Base-by-base conservation (phyloP, 2,329 filamentous ascomycete species). In the Grosmannia huntii region DNA sequence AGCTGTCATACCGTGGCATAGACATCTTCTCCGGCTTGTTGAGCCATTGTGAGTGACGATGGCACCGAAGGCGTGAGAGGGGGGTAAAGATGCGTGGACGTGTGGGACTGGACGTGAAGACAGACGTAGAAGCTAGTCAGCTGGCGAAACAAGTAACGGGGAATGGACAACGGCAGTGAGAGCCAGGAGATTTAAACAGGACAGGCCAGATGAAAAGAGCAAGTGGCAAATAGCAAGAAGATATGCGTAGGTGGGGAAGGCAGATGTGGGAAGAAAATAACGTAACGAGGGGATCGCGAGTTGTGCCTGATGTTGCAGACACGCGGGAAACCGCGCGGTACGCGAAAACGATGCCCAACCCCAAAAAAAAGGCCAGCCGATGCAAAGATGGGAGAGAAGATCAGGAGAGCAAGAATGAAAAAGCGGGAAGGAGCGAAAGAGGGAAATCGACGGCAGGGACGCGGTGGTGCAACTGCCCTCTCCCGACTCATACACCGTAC, bases 1-100 rank as follows among this genome's bases (percentile, higher is more conserved):
- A 12, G 21, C 19, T 9, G 38, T 77, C 77, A 65, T 72, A 82
- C 79, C 69, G 79, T 82, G 64, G 77, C 78, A 68, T 82, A 82
- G 65, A 79, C 73, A 64, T 81, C 77, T 68, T 77, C 75, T 62
- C 69, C 71, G 65, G 66, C 66, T 65, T 65, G 66, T 57, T 67
- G 64, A 62, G 72, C 70, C 73, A 76, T 75, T 62, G 23, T 41
- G 14, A 12, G n/a, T 25, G 25, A 44, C 25, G 19, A 25, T n/a
- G 5, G 23, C 23, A 31, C 12, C 23, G 16, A 16, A 44, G 19
- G 23, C 19, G 28, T 12, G 28, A 10, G 31, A 41, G 52, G 44
- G 11, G 27, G n/a, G 10, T 2, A 1, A 23, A 25, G 27, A 27
- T 25, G 28, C 19, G 48, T 14, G 55, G 33, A 31, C 31, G 33